Conservation (phyloP, 805 yeast genomes). For the Ogataea allantospora region DNA sequence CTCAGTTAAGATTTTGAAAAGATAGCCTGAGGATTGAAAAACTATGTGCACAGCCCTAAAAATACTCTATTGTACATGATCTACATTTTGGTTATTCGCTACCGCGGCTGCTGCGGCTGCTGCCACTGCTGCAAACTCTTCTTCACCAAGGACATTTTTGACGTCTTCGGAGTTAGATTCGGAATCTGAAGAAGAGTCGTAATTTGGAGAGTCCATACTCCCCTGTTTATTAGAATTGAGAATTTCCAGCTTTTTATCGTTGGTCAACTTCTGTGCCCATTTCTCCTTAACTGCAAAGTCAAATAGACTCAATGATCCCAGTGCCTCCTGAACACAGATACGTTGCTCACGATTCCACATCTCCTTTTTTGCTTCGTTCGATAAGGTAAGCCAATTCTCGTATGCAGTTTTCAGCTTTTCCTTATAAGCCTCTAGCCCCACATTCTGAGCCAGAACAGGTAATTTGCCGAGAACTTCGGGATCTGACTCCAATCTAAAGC, state of each 20-base stretch:
- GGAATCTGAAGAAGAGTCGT: conserved; percentile 6
- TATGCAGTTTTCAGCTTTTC: conserved; percentile 44
- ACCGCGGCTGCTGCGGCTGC: conserved; percentile 35
- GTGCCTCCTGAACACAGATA: conserved; percentile 42
- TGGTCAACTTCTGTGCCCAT: conserved; percentile 33
- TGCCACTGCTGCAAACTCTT: conserved; percentile 34
- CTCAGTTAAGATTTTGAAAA: conserved; percentile 3
- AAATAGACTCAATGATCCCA: conserved; percentile 40
- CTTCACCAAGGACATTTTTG: conserved; percentile 22
- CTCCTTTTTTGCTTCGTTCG: conserved; percentile 36
- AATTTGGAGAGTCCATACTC: conserved; percentile 8
- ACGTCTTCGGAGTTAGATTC: conserved; percentile 6
- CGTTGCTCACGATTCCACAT: conserved; percentile 46
- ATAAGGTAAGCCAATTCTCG: conserved; percentile 42
- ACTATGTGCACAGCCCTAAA: conserved; percentile 9
- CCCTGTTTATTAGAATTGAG: conserved; percentile 4
- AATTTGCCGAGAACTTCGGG: conserved; percentile 22
- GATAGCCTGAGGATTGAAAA: conserved; percentile 5
- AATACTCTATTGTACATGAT: conserved; percentile 1
- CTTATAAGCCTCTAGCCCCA: conserved; percentile 25
- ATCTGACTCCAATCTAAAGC: conserved; percentile 21
- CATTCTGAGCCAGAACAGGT: conserved; percentile 17
- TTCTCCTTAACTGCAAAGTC: conserved; percentile 43
- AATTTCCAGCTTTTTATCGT: conserved; percentile 21
- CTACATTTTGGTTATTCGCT: conserved; percentile 8